Evolutionary conservation across 305 asterid genomes (phyloP).

Genomic region (Solanum chacoense): DNA sequence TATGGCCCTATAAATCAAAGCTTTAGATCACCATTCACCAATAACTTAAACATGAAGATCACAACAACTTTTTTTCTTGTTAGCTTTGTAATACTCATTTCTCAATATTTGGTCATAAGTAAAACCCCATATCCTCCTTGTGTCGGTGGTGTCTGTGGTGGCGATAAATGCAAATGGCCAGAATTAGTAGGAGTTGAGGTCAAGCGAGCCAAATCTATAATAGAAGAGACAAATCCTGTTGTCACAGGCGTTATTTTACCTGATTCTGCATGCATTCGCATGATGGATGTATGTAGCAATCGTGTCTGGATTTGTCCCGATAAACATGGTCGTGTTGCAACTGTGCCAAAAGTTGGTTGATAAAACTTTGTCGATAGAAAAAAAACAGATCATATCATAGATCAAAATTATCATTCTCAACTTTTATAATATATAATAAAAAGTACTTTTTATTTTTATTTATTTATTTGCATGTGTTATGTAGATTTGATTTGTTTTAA

Average conservation of each 20-base stretch:
- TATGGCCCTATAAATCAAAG: too few relatives aligned
- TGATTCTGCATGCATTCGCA: accelerated
- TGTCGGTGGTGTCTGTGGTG: accelerated
- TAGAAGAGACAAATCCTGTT: neutral
- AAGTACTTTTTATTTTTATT: neutral
- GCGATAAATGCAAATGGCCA: neutral
- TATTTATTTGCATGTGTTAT: neutral
- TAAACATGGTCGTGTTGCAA: neutral
- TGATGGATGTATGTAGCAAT: neutral
- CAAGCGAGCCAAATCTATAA: neutral
- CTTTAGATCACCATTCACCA: too few relatives aligned
- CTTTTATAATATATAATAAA: neutral
- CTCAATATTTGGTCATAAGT: neutral
- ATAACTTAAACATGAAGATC: neutral
- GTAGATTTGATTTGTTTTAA: too few relatives aligned
- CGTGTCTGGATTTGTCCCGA: neutral
- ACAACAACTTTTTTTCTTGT: neutral
- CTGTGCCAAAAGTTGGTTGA: neutral
- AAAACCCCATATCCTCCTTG: neutral
- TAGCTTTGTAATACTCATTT: neutral
- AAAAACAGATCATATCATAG: neutral
- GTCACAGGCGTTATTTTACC: neutral
- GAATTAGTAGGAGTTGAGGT: neutral
- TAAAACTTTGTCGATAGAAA: neutral
- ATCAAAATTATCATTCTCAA: neutral